Percentiles rank a stretch among this genome's conserved stretches.
Conservation (phyloP, 2,329 filamentous ascomycete species). For the Bertia moriformis region DNA sequence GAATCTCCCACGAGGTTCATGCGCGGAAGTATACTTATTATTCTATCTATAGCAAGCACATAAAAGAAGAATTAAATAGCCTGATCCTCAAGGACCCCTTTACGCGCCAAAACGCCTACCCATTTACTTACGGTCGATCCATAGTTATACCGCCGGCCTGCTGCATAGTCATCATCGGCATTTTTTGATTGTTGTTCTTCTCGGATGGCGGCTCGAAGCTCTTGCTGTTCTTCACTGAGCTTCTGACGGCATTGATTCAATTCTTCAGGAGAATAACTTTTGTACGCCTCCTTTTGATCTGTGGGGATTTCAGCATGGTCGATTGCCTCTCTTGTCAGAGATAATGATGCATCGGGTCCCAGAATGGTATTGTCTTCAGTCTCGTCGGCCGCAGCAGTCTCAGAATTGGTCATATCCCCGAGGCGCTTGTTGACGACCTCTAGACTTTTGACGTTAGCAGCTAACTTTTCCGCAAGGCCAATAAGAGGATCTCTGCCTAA, state of each 20-base stretch:
- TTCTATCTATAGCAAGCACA: no score
- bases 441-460: slow-evolving; percentile 15
- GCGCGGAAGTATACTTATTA: no score
- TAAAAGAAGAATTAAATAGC: no score
- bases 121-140: slow-evolving; percentile 31
- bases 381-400: neutral
- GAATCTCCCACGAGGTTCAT: no score
- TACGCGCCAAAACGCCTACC: slow-evolving; percentile 32
- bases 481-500: slow-evolving; percentile 34
- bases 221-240: slow-evolving; percentile 13
- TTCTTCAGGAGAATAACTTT: neutral
- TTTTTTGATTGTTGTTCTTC: slow-evolving; percentile 21
- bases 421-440: neutral
- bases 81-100: slow-evolving; percentile 19
- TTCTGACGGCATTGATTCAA: slow-evolving; percentile 7
- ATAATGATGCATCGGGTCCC: slow-evolving; percentile 14
- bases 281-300: neutral
- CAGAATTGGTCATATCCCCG: no score
- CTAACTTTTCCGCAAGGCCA: slow-evolving; percentile 19
- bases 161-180: slow-evolving; percentile 22
- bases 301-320: neutral
- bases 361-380: slow-evolving; percentile 9
- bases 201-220: slow-evolving; percentile 15
- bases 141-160: slow-evolving; percentile 29
- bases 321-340: slow-evolving; percentile 11